Conservation (phyloP, 2,329 filamentous ascomycete genomes). For the Emergomyces africanus region DNA sequence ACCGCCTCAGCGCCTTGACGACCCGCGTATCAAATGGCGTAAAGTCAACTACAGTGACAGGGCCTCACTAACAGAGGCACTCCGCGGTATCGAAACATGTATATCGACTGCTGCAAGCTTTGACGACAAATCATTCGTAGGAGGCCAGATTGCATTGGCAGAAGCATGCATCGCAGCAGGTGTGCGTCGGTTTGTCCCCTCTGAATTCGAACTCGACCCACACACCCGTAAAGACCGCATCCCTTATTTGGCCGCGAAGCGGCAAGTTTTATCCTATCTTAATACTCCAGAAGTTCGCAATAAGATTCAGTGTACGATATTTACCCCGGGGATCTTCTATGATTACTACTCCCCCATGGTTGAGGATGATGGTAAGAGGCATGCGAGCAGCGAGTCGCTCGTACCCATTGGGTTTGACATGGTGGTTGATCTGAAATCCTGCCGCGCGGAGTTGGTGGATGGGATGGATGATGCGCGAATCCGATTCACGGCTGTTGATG, state of each 20-base stretch:
- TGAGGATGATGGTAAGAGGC: neutral
- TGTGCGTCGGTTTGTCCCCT: neutral
- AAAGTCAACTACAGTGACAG: neutral
- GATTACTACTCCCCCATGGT: conserved; percentile 1
- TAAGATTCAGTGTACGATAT: neutral
- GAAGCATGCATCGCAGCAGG: neutral
- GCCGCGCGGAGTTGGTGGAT: neutral
- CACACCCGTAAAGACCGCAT: neutral
- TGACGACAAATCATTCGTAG: neutral
- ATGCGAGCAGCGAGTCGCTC: neutral
- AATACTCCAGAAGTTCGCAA: neutral
- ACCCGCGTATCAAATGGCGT: neutral
- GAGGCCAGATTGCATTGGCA: neutral
- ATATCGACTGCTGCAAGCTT: neutral
- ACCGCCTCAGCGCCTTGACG: neutral
- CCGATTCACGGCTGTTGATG: neutral
- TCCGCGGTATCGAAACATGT: conserved; percentile 1
- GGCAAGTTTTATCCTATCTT: neutral
- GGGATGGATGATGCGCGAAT: neutral
- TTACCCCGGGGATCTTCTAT: neutral
- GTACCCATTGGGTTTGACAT: neutral
- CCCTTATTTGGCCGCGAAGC: neutral
- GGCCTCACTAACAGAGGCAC: neutral
- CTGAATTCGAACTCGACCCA: conserved; percentile 1
- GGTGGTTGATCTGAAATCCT: neutral